Conservation (phyloP, 73 alveolate genomes). For the Symbiodinium pilosum region DNA sequence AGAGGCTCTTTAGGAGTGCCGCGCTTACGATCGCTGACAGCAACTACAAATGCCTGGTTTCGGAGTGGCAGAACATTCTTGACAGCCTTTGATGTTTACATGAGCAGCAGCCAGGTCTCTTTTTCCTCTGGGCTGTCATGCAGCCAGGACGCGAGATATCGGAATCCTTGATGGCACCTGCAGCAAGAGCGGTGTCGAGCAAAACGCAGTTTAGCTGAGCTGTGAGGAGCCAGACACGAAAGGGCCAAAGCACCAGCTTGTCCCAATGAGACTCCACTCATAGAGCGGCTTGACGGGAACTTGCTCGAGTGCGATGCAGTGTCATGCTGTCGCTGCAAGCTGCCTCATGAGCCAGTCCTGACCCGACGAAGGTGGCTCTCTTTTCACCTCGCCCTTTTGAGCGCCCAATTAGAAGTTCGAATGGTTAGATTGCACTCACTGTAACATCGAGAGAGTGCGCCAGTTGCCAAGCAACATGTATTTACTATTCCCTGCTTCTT, state of each 20-base stretch:
- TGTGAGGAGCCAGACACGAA: not conserved
- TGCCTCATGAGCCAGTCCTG: not conserved
- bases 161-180: not conserved
- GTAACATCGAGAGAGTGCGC: too few species aligned
- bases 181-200: too few species aligned
- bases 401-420: not conserved
- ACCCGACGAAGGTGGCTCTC: constrained; percentile 3
- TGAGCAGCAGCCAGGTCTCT: not conserved
- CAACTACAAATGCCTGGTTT: too few species aligned
- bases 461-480: too few species aligned
- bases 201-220: too few species aligned
- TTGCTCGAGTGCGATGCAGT: not conserved
- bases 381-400: constrained; percentile 18
- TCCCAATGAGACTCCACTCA: not conserved
- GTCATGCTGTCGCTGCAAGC: not conserved
- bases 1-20: not conserved
- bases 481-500: too few species aligned
- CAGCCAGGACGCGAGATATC: not conserved
- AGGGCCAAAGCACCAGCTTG: constrained; percentile 25
- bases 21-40: not conserved
- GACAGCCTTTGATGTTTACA: not conserved
- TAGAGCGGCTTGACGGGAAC: not conserved
- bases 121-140: not conserved
- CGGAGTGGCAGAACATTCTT: not conserved
- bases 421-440: too few species aligned